Base-by-base conservation (phyloP, 2,329 filamentous ascomycete species). In the Chaetomium sp. region DNA sequence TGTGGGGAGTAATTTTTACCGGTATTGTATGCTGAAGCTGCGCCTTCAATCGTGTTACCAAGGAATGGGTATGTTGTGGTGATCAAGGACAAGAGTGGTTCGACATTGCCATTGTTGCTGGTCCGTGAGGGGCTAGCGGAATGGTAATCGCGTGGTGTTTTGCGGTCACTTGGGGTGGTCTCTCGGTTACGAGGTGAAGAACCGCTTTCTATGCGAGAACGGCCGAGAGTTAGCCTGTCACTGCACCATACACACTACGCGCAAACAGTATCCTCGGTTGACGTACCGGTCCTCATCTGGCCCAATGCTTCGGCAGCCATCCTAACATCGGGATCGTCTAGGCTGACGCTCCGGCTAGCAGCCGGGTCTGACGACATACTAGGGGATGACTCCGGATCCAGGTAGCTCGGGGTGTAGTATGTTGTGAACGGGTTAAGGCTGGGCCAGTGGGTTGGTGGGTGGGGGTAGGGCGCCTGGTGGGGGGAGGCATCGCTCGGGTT, bases 1-100 rank as follows among this genome's bases (percentile, higher is more conserved):
- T 88, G 82, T 0, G 92, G 91, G 1, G 90, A 95, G 66, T 92
- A 95, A 63, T 91, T 89, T 71, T 97, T 96, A 9, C 89, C 91
- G 2, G 81, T 86, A 34, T 87, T 86, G 69, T 97, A 97, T 1
- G 89, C 89, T 1, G 88, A 90, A 6, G 92, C 81, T 0, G 91
- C 92, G 52, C 86, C 85, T 62, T 89, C 89, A 64, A 95, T 91
- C 0, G 91, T 90, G 34, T 84, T 89, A 8, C 89, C 90, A 12
- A 96, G 80, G 59, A 95, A 77, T 0, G 92, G 92, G 67, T 96
- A 91, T 1, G 89, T 89, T 2, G 89, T 91, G 0, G 91, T 95
- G 27, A 97, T 80, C 1, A 97, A 82, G 5, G 89, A 88, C 3
- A 97, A 76, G 5, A 96, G 78, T 1, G 91, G 94, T 70, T 96